A percentile compares a stretch with the other conserved stretches of the same genome.
phyloP scores from a whole-genome alignment of 75 land plant genomes.

The Cupressus sempervirens region DNA sequence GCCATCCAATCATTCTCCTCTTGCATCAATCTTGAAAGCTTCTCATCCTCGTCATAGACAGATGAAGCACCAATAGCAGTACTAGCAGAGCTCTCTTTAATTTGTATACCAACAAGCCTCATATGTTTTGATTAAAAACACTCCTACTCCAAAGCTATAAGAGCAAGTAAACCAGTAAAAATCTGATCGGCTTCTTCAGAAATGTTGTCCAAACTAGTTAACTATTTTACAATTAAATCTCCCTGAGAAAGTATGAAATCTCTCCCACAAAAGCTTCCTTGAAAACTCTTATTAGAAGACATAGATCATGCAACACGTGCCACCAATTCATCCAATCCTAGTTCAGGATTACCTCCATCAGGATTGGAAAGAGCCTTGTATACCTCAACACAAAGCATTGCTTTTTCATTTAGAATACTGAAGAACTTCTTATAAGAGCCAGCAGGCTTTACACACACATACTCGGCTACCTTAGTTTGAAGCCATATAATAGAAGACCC shows the following conservation, averaged over 20 bases:
- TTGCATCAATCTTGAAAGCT: slow-evolving; percentile 75
- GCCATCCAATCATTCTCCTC: slow-evolving; percentile 73
- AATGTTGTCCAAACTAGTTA: slow-evolving; percentile 63
- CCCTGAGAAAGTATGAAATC: too few species aligned
- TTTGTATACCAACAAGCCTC: too few species aligned
- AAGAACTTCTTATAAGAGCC: slow-evolving; percentile 57
- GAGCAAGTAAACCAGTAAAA: slow-evolving; percentile 60
- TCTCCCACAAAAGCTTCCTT: slow-evolving; percentile 32
- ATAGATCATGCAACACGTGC: slow-evolving; percentile 70
- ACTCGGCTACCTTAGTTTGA: slow-evolving; percentile 73
- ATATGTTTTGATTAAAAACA: slow-evolving; percentile 14
- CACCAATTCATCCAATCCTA: slow-evolving; percentile 67
- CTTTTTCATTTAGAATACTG: slow-evolving; percentile 44
- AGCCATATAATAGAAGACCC: slow-evolving; percentile 54
- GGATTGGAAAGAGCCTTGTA: too few species aligned
- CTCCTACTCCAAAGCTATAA: slow-evolving; percentile 62
- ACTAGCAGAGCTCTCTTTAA: slow-evolving; percentile 11
- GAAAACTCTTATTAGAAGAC: slow-evolving; percentile 32
- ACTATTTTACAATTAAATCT: too few species aligned
- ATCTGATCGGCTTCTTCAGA: slow-evolving; percentile 44
- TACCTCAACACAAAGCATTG: too few species aligned
- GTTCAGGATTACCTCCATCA: too few species aligned
- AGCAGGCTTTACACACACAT: slow-evolving; percentile 71
- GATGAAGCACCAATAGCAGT: slow-evolving; percentile 5
- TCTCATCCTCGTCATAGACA: slow-evolving; percentile 71